Percentiles rank a stretch among this genome's conserved stretches.
These are phyloP conservation scores for Trypanosoma boissoni DNA, from an alignment of 208 protist genomes.

Conservation along the genomic window DNA sequence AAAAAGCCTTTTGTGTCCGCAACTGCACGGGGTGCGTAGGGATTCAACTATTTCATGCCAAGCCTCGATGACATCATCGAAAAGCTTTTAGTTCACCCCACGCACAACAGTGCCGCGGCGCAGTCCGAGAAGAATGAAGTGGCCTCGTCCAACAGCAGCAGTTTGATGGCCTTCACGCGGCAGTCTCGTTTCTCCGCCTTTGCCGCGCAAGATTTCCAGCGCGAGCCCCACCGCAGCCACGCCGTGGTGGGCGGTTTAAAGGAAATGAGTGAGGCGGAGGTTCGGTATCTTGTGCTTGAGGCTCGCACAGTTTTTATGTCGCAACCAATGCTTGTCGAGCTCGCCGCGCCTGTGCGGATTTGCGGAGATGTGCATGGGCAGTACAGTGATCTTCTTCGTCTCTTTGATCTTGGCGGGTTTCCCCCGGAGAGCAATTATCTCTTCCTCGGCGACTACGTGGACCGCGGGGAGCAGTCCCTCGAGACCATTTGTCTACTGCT, in stretches of 20 bases:
- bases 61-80: slow-evolving; percentile 51
- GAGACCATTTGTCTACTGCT: slow-evolving; percentile 90
- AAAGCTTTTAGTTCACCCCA: slow-evolving; percentile 58
- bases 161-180: slow-evolving; percentile 29
- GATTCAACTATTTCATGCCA: background rate
- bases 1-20: too few species aligned
- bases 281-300: slow-evolving; percentile 71
- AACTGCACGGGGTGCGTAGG: too few species aligned
- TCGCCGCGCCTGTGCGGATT: slow-evolving; percentile 79
- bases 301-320: slow-evolving; percentile 85
- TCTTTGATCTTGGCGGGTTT: slow-evolving; percentile 97
- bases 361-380: slow-evolving; percentile 97
- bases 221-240: background rate
- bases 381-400: slow-evolving; percentile 94
- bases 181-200: slow-evolving; percentile 44
- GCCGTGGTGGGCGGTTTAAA: background rate
- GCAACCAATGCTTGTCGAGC: slow-evolving; percentile 84
- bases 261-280: slow-evolving; percentile 71
- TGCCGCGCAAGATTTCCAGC: slow-evolving; percentile 17
- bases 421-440: slow-evolving; percentile 94
- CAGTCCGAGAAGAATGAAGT: background rate
- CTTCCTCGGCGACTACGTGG: slow-evolving; percentile 98
- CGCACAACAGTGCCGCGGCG: slow-evolving; percentile 52
- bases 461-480: slow-evolving; percentile 95
- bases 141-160: slow-evolving; percentile 6